A percentile compares a stretch with the other conserved stretches of the same genome.
Evolutionary conservation across 202 grass and related monocot genomes (phyloP).

Genomic region (Saccharum hybrid): DNA sequence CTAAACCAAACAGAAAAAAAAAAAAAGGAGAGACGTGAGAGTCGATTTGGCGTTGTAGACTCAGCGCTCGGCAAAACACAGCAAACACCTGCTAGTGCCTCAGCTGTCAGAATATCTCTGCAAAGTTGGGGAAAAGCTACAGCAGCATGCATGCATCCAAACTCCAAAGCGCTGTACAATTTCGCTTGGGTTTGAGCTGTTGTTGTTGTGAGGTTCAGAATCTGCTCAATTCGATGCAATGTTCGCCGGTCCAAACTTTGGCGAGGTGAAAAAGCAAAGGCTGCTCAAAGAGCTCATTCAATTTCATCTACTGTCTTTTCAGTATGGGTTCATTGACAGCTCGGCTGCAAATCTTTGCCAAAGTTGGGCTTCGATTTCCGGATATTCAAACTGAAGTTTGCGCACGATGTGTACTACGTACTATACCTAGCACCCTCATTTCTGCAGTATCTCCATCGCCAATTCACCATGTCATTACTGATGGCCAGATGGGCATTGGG

Average conservation of each 20-base stretch:
- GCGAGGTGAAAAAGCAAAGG: conserved; percentile 37
- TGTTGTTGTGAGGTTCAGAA: neutral
- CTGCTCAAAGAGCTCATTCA: neutral
- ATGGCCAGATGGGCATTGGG: neutral
- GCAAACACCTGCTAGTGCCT: neutral
- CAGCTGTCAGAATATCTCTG: conserved; percentile 14
- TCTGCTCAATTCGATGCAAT: conserved; percentile 17
- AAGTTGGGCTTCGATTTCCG: neutral
- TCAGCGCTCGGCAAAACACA: neutral
- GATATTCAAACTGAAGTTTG: conserved; percentile 19
- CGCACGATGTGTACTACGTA: neutral
- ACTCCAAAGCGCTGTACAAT: conserved; percentile 27
- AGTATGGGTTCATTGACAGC: conserved; percentile 12
- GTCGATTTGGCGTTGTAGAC: neutral
- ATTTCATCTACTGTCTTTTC: conserved; percentile 31
- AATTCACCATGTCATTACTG: neutral
- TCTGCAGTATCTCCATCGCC: neutral
- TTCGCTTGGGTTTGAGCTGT: neutral
- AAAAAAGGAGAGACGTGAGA: neutral
- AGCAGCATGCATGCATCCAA: conserved; percentile 15
- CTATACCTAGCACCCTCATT: neutral
- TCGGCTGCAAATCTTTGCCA: conserved; percentile 1
- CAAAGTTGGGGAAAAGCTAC: conserved; percentile 39
- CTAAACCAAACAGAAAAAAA: neutral
- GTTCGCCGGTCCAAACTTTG: conserved; percentile 7